Evolutionary conservation across 345 rosid species (phyloP).

Genomic region (Durio zibethinus): DNA sequence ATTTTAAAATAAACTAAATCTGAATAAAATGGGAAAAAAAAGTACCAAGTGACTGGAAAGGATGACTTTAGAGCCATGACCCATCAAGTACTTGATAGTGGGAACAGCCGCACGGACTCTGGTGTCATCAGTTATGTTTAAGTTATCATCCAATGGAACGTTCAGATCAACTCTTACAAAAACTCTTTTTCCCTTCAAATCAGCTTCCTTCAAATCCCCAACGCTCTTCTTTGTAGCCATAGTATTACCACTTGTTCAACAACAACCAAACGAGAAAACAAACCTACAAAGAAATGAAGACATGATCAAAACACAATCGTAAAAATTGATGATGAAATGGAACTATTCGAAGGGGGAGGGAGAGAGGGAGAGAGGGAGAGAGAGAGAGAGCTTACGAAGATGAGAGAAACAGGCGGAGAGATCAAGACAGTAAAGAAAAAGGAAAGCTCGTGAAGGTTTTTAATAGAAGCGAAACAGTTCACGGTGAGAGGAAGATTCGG

Average conservation of each 20-base stretch:
- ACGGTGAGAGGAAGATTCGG: no score
- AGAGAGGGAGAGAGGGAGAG: not conserved
- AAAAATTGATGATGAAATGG: not conserved
- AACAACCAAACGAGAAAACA: not conserved
- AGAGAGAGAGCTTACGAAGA: not conserved
- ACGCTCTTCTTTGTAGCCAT: conserved; percentile 60
- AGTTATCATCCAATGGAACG: conserved; percentile 50
- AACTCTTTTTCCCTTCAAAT: conserved; percentile 66
- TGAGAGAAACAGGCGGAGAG: not conserved
- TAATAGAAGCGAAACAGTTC: not conserved
- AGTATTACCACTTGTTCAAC: not conserved
- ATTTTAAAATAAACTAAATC: not conserved
- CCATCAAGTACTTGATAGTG: conserved; percentile 51
- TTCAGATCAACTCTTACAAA: conserved; percentile 63
- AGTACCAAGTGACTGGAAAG: conserved; percentile 51
- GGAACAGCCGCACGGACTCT: conserved; percentile 56
- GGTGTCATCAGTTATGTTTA: conserved; percentile 50
- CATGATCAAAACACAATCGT: not conserved
- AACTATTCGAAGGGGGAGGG: not conserved
- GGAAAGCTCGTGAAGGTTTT: not conserved
- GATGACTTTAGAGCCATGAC: conserved; percentile 40
- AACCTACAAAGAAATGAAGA: not conserved
- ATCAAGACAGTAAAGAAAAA: not conserved
- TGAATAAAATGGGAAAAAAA: not conserved
- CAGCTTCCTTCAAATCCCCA: conserved; percentile 42